Evolutionary conservation across 139 green algal species (phyloP), one percentile per base, ranked within the genome.

Genomic region (Volvox africanus): DNA sequence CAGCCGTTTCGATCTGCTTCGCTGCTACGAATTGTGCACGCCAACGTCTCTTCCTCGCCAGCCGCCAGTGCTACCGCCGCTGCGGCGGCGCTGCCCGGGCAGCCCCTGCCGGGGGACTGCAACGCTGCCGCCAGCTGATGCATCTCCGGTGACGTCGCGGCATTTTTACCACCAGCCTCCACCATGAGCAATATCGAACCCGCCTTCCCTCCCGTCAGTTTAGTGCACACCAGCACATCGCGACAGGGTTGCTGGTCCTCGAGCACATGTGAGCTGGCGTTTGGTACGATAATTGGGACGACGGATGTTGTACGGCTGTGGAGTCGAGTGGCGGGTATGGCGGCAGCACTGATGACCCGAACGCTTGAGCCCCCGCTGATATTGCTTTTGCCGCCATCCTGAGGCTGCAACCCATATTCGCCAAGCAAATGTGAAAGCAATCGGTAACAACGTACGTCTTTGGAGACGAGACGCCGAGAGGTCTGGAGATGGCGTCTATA

Each of bases 211-310:
- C 78, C 78, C 37, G 78, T 84, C 36, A 84, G 19, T 18, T 84
- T 84, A 44, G 21, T 68, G 37, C 78, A 84, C 20, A 67, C 22
- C 3, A 84, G 78, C 37, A 84, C 13, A 36, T 84, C 78, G 16
- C 78, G 78, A 36, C 78, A 84, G 37, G 78, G 78, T 36, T 84
- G 36, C 22, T 84, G 78, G 78, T 84, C 78, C 16, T 84, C 78
- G 37, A 84, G 36, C 36, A 84, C 28, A 33, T 84, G 78, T 11
- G 75, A 81, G 75, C 75, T 81, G n/a, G 75, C 75, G 75, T 81
- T 81, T 1, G 75, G 75, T 81, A 81, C 75, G 1, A 81, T 24
- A 19, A 55, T 20, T 20, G 71, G 71, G 26, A 79, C 26, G 20
- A 79, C 71, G 71, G 65, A 5, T 73, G 5, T 73, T 28, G 65